Evolutionary conservation across 2,329 filamentous ascomycete genomes (phyloP).

Genomic region (Penicillium sp.): DNA sequence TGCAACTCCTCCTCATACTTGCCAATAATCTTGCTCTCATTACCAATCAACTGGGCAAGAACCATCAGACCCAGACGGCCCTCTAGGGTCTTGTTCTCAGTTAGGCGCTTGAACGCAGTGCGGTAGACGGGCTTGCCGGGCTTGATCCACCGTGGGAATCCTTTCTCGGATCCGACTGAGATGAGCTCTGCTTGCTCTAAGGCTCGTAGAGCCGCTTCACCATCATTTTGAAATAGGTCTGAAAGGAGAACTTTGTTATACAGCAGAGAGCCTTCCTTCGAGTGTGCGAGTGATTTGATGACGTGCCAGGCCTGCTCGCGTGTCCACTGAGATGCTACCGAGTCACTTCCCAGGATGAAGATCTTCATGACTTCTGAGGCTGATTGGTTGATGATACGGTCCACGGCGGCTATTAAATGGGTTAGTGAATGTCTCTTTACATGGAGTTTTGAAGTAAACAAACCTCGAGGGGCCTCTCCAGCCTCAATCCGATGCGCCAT

Average conservation of each 20-base stretch:
- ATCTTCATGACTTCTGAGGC: conserved; percentile 90
- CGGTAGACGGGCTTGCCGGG: conserved; percentile 83
- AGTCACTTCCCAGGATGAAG: conserved; percentile 66
- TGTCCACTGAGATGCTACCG: conserved; percentile 64
- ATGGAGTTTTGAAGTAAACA: background rate
- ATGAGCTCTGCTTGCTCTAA: conserved; percentile 85
- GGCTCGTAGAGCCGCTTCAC: conserved; percentile 70
- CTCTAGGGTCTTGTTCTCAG: conserved; percentile 66
- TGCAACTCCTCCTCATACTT: conserved; percentile 74
- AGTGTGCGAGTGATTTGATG: conserved; percentile 69
- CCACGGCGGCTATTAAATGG: conserved; percentile 58
- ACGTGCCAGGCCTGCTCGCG: conserved; percentile 86
- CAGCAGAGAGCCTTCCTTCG: conserved; percentile 56
- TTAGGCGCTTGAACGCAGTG: conserved; percentile 71
- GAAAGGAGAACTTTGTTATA: conserved; percentile 83
- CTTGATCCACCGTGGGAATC: conserved; percentile 70
- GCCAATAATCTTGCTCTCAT: conserved; percentile 68
- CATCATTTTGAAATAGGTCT: conserved; percentile 67
- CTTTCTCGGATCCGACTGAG: conserved; percentile 65
- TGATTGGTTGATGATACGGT: conserved; percentile 83
- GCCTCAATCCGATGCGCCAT: conserved; percentile 83
- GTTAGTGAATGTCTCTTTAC: conserved; percentile 16
- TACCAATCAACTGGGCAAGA: conserved; percentile 63
- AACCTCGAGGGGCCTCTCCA: conserved; percentile 70
- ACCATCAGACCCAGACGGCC: conserved; percentile 70